Base-by-base conservation (phyloP, 768 basidiomycete species). In the Collybia sordida region DNA sequence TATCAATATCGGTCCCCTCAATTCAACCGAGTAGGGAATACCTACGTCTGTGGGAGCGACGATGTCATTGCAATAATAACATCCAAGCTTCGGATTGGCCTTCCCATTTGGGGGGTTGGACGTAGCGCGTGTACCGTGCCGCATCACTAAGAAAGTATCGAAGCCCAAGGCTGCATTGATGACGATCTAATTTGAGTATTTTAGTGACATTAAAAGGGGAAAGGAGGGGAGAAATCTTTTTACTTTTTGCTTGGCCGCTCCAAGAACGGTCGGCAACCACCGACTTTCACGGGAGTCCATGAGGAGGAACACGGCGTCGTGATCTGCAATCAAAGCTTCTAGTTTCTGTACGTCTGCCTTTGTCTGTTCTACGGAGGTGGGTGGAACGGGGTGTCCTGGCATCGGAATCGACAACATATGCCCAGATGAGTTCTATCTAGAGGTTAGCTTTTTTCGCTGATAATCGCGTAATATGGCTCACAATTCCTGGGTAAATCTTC, bases 251-350 rank as follows among this genome's bases (percentile, higher is more conserved):
- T 93, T 91, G 7, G 85, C 79, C 0, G 89, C 84, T 0, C 85
- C 89, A 12, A 99, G 67, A 9, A 99, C 83, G 0, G 93, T 97
- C 9, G 96, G 97, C 43, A 99, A 70, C 97, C 97, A 99, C 39
- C 97, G 72, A 58, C 92, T 94, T 68, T 99, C 97, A 28, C 96
- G 75, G n/a, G 94, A 98, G 64, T 98, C 97, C 97, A 98, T 98
- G 19, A 98, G 75, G 25, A 98, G 73, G 67, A 94, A 98, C 3
- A 98, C 77, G 0, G 77, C 95, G 61, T 99, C 97, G 61, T 99
- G 96, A 15, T 77, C 73, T 24, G 89, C 85, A 49, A 98, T 78
- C 14, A 98, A 79, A 21, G 75, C 64, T 59, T 95, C 93, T 7
- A 99, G 78, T 57, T 75, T 72, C 25, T 69, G 69, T 0, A 98